phyloP scores from a whole-genome alignment of 805 yeast species.

The Pichia californica region DNA sequence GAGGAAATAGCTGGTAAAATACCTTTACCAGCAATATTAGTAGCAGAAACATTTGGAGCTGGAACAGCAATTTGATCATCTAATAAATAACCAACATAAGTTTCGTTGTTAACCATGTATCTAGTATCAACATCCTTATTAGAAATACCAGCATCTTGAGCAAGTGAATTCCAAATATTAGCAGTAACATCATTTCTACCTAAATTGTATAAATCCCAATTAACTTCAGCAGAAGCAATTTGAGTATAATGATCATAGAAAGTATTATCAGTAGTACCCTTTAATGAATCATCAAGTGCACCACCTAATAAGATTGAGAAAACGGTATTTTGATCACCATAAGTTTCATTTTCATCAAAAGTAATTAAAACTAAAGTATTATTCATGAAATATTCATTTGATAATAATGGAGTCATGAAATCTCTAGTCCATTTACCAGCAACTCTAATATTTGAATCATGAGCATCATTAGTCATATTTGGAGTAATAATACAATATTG shows the following conservation, averaged over 20 bases:
- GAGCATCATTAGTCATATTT: slow-evolving; percentile 49
- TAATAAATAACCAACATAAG: slow-evolving; percentile 29
- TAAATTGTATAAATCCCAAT: slow-evolving; percentile 43
- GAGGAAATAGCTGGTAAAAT: slow-evolving; percentile 28
- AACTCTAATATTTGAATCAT: slow-evolving; percentile 39
- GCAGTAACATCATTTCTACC: slow-evolving; percentile 48
- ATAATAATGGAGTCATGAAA: slow-evolving; percentile 38
- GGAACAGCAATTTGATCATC: slow-evolving; percentile 27
- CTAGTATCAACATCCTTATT: slow-evolving; percentile 31
- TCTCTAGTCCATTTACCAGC: slow-evolving; percentile 41
- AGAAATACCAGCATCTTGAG: slow-evolving; percentile 29
- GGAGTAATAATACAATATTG: slow-evolving; percentile 51
- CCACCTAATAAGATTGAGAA: slow-evolving; percentile 43
- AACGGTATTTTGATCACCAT: slow-evolving; percentile 39
- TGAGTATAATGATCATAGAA: slow-evolving; percentile 49
- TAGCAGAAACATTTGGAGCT: slow-evolving; percentile 33
- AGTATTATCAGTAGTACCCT: slow-evolving; percentile 40
- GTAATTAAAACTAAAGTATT: slow-evolving; percentile 41
- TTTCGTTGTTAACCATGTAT: slow-evolving; percentile 28
- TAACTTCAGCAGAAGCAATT: slow-evolving; percentile 42
- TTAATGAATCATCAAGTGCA: slow-evolving; percentile 33
- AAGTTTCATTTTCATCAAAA: slow-evolving; percentile 44
- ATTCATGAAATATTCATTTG: slow-evolving; percentile 41
- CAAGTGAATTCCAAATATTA: slow-evolving; percentile 40
- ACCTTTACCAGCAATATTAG: slow-evolving; percentile 30